Evolutionary conservation across 345 rosid genomes (phyloP).

Genomic region (Toxicodendron radicans): DNA sequence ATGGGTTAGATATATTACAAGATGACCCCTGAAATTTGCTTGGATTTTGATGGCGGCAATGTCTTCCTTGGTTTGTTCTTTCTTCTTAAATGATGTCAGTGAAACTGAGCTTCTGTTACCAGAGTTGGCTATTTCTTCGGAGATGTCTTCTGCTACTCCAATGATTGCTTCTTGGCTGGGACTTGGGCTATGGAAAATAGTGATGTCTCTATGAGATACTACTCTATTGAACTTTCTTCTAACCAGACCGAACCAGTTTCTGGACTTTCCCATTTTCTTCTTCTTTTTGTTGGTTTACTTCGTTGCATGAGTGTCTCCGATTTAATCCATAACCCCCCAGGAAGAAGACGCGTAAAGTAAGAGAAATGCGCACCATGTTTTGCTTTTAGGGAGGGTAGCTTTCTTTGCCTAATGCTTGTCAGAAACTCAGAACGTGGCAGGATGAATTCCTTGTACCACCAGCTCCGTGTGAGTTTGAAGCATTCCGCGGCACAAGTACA

Average conservation of each 20-base stretch:
- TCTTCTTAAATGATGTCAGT: background rate
- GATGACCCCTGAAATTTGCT: slow-evolving; percentile 80
- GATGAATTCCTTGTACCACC: slow-evolving; percentile 18
- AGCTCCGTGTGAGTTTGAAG: slow-evolving; percentile 27
- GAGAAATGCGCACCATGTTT: slow-evolving; percentile 43
- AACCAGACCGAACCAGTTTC: slow-evolving; percentile 36
- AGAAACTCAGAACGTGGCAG: slow-evolving; percentile 31
- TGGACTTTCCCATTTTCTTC: slow-evolving; percentile 34
- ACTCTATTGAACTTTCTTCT: slow-evolving; percentile 32
- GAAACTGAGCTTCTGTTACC: slow-evolving; percentile 9
- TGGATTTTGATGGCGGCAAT: slow-evolving; percentile 74
- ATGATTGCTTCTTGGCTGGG: slow-evolving; percentile 12
- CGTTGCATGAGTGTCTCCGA: background rate
- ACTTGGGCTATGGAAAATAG: slow-evolving; percentile 24
- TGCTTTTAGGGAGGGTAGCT: background rate
- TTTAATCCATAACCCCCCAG: slow-evolving; percentile 9
- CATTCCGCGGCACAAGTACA: slow-evolving; percentile 14
- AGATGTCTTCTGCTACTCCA: slow-evolving; percentile 5
- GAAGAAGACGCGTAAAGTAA: slow-evolving; percentile 32
- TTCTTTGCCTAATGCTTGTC: slow-evolving; percentile 15
- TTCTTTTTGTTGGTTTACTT: background rate
- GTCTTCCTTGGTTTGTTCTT: slow-evolving; percentile 33
- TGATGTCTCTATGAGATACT: slow-evolving; percentile 19
- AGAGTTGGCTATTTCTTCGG: slow-evolving; percentile 9
- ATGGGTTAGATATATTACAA: slow-evolving; percentile 37